Evolutionary conservation across 805 yeast species (phyloP), one percentile per base, ranked within the genome.

Genomic region (Hanseniaspora nectarophila): DNA sequence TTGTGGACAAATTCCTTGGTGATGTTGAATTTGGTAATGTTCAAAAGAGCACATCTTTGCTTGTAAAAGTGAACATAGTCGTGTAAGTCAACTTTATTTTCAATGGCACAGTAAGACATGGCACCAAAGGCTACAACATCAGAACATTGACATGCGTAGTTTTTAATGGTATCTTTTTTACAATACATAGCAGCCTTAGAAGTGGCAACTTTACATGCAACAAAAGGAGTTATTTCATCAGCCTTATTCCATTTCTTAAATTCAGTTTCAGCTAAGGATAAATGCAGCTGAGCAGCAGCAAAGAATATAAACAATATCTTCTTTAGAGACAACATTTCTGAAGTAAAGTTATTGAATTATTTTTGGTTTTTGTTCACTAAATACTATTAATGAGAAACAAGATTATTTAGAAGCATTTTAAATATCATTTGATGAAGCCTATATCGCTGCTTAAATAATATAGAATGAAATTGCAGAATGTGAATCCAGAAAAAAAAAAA

Each of bases 81-180:
- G 6, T 50, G n/a, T 21, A 44, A 24, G 16, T 34, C 29, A 6
- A 35, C 34, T 10, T 35, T 31, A 12, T 43, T 37, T 34, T 34
- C 43, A 16, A 43, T 21, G 3, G 53, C 40, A 28, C 50, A 45
- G 15, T 45, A 45, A 7, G 45, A 34, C 43, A 43, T 50, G 12
- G 53, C 48, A 21, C 53, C 53, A 28, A 50, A 31, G 1, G 53
- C 45, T 8, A 43, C 53, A 35, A 18, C 37, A 38, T 50, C 46
- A 6, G 13, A 29, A 29, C 53, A 50, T 37, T 50, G 53, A 29
- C 53, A 50, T 5, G 35, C 16, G 16, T 26, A 37, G 15, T 26
- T 24, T 20, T 35, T 35, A n/a, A 35, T 21, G 4, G 15, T 16
- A 35, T 45, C 50, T 16, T n/a, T 26, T 9, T 35, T 39, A 37